Evolutionary conservation across 805 yeast genomes (phyloP).

Genomic region (Dipodascus geniculatus): DNA sequence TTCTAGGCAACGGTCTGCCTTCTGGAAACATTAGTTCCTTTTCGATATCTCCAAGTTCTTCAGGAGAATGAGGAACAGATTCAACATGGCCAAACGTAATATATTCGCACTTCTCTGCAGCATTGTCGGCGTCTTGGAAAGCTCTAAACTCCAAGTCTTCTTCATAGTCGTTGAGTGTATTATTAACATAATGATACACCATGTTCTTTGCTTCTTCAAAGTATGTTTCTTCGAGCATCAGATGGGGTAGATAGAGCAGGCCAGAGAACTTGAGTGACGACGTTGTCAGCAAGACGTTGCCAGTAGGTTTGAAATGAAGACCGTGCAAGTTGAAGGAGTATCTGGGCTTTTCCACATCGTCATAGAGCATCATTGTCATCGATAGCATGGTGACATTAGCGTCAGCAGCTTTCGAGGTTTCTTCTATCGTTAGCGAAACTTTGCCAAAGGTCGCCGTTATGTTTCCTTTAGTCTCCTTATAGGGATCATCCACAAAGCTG

Average conservation of each 20-base stretch:
- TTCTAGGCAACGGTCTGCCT: constrained; percentile 59
- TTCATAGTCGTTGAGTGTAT: constrained; percentile 33
- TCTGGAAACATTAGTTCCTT: constrained; percentile 58
- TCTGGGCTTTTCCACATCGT: constrained; percentile 13
- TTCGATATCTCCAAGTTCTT: constrained; percentile 52
- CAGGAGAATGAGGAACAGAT: constrained; percentile 41
- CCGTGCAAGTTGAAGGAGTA: constrained; percentile 23
- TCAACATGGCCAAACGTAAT: constrained; percentile 56
- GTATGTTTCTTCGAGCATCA: constrained; percentile 50
- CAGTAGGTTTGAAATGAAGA: constrained; percentile 24
- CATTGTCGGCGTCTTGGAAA: constrained; percentile 33
- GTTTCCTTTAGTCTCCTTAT: constrained; percentile 1
- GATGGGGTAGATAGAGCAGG: constrained; percentile 21
- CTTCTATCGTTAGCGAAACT: background rate
- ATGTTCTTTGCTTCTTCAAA: constrained; percentile 51
- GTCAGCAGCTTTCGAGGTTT: background rate
- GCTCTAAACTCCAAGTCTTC: constrained; percentile 52
- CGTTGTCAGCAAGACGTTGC: constrained; percentile 22
- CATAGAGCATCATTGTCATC: constrained; percentile 8
- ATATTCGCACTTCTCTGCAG: constrained; percentile 55
- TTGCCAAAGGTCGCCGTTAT: background rate
- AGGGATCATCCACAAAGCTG: background rate
- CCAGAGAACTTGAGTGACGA: constrained; percentile 25
- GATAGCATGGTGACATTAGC: constrained; percentile 8
- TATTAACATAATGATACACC: constrained; percentile 25